phyloP scores from a whole-genome alignment of 768 basidiomycete genomes.

The Lentinula edodes region DNA sequence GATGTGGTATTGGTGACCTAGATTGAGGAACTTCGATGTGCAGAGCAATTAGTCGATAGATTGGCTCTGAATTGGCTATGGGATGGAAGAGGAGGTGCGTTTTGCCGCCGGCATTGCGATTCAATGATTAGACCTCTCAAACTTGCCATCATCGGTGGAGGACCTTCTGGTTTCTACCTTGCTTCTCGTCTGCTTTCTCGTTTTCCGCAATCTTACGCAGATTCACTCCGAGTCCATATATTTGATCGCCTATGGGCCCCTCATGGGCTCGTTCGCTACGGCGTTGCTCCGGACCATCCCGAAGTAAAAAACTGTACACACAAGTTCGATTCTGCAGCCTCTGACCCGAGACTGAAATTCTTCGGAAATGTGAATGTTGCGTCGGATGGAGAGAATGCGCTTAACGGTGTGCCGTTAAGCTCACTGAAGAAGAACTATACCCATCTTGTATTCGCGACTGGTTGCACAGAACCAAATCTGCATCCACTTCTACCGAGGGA shows the following conservation, averaged over 20 bases:
- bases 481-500: constrained; percentile 50
- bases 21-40: too few species aligned
- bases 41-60: too few species aligned
- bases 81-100: too few species aligned
- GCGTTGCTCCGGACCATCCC: constrained; percentile 97
- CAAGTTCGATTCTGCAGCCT: constrained; percentile 82
- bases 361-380: constrained; percentile 83
- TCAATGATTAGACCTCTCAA: constrained; percentile 38
- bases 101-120: background rate
- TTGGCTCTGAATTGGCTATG: too few species aligned
- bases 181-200: constrained; percentile 78
- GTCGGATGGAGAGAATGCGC: constrained; percentile 14
- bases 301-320: constrained; percentile 99
- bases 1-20: background rate
- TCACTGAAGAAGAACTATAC: constrained; percentile 71
- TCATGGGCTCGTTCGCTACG: constrained; percentile 91
- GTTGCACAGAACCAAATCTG: constrained; percentile 63
- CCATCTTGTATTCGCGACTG: constrained; percentile 82
- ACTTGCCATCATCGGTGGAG: constrained; percentile 88
- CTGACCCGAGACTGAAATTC: constrained; percentile 79
- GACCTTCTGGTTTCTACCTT: constrained; percentile 95
- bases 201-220: constrained; percentile 30
- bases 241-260: constrained; percentile 93
- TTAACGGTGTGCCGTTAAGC: constrained; percentile 45
- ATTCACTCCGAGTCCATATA: constrained; percentile 61